Evolutionary conservation across 352 stramenopile genomes (phyloP), one percentile per base, ranked within the genome.

Genomic region (Phytophthora tentaculata): DNA sequence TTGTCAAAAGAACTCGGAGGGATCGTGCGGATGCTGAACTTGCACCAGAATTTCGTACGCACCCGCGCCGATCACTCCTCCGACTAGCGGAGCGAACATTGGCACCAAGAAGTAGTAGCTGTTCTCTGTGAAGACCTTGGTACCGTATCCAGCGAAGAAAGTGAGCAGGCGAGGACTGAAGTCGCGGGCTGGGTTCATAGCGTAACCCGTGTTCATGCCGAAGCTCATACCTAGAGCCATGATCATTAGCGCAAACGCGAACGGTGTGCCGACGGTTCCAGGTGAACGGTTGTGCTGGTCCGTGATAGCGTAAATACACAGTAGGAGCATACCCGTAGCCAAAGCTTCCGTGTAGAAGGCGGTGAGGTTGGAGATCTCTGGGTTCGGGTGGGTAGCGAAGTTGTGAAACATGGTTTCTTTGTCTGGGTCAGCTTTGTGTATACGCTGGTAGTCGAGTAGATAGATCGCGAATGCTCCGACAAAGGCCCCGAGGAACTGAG

Each of bases 41-140:
- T 84, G 67, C 26, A 91, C 77, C 1, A 81, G 71, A 2, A 88
- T 37, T 32, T 82, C 73, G 69, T 89, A 91, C 20, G 64, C 20
- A 26, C 80, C 79, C 0, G 61, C 79, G 7, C 83, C 79, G 14
- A 80, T 41, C 14, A 84, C 63, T 13, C 72, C 79, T 16, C 81
- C 81, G 12, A 88, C 57, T 12, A 77, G 53, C 14, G 79, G 81
- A 10, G 70, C 79, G 24, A 90, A 77, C 58, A 90, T 73, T n/a
- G 79, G 79, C 60, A 87, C 81, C 64, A 79, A 81, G 56, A 90
- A 88, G 77, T 90, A 90, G 73, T 73, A 67, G 26, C 69, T 72
- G 44, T 74, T 71, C 14, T 74, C 52, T 24, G 81, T 87, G 43
- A 84, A 90, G 35, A 90, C 81, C 45, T 84, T 73, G n/a, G 70